Evolutionary conservation across 257 asterid genomes (phyloP).

Genomic region (Jacaranda copaia): DNA sequence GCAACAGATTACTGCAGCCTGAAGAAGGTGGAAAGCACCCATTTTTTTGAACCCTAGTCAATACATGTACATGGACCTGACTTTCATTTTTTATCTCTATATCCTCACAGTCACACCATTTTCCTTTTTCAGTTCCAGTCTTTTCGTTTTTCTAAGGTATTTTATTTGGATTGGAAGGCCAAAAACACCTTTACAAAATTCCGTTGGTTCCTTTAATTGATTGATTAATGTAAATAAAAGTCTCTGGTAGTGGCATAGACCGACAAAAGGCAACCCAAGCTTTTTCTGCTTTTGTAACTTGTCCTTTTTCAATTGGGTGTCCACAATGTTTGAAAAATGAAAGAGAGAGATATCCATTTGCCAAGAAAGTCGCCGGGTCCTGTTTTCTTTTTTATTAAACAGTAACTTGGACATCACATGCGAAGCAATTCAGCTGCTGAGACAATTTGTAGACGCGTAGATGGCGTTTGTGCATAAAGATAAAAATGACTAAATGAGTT

Average conservation of each 20-base stretch:
- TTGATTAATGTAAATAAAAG: neutral
- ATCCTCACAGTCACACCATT: neutral
- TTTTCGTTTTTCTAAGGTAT: slow-evolving; percentile 2
- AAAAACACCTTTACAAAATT: neutral
- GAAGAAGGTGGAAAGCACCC: slow-evolving; percentile 29
- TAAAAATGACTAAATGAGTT: too few species aligned
- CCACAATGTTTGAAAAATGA: too few species aligned
- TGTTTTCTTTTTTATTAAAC: too few species aligned
- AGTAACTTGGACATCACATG: too few species aligned
- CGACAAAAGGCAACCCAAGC: slow-evolving; percentile 7
- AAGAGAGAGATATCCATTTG: too few species aligned
- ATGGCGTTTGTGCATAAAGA: too few species aligned
- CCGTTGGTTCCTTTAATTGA: neutral
- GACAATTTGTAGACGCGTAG: too few species aligned
- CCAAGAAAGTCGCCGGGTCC: too few species aligned
- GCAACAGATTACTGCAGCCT: slow-evolving; percentile 28
- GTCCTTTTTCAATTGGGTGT: neutral
- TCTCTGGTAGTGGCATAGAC: slow-evolving; percentile 16
- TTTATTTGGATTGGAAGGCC: neutral
- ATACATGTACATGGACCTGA: neutral
- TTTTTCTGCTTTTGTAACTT: neutral
- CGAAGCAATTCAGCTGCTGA: too few species aligned
- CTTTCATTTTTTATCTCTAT: neutral
- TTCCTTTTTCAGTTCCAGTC: slow-evolving; percentile 26
- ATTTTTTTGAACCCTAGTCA: slow-evolving; percentile 36